Percentiles rank a stretch among this genome's conserved stretches.
phyloP scores from a whole-genome alignment of 495 filamentous ascomycete species.

The Letharia columbiana region DNA sequence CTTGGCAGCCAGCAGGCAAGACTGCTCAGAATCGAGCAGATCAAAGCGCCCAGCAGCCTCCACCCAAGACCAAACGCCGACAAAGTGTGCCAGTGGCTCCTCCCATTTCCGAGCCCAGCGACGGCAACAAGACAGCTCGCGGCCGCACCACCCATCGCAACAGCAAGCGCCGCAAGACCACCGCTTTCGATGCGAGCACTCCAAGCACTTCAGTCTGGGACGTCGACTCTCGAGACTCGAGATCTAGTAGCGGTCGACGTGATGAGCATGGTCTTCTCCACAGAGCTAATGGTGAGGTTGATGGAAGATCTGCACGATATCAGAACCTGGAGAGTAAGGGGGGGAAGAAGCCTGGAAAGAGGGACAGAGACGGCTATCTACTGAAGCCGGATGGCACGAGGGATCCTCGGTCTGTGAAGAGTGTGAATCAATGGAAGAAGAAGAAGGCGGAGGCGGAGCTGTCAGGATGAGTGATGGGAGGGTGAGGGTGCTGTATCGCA shows the following conservation, averaged over 20 bases:
- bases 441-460: not conserved
- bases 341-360: not conserved
- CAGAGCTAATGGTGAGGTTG: not conserved
- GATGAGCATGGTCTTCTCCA: not conserved
- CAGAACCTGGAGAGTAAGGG: not conserved
- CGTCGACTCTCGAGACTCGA: not conserved
- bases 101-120: not conserved
- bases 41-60: not conserved
- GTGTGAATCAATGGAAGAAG: not conserved
- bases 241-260: not conserved
- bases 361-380: conserved; percentile 5
- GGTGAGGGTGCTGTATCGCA: not conserved
- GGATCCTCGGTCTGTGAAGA: conserved; percentile 1
- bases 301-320: not conserved
- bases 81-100: not conserved
- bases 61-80: not conserved
- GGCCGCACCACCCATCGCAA: not conserved
- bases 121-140: not conserved
- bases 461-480: not conserved
- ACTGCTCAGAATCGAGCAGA: not conserved
- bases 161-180: conserved; percentile 13
- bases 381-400: conserved; percentile 7
- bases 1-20: not conserved
- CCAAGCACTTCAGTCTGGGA: not conserved
- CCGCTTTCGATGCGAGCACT: not conserved